Evolutionary conservation across 371 early-diverging fungal genomes (phyloP).

Genomic region (Lichtheimia hyalospora): DNA sequence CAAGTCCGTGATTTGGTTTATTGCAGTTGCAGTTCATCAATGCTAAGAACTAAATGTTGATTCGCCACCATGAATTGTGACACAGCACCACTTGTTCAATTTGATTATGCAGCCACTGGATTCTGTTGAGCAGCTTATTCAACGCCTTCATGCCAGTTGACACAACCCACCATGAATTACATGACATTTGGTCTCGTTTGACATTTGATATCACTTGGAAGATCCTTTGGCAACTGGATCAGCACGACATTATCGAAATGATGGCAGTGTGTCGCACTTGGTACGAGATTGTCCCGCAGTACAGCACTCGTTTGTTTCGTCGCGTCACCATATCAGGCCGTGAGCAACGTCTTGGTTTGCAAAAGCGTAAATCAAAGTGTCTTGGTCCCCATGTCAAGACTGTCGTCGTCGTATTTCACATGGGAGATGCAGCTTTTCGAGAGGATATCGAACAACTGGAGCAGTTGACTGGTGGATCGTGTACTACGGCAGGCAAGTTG

Average conservation of each 20-base stretch:
- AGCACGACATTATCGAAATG: background rate
- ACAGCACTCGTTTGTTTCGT: conserved; percentile 1
- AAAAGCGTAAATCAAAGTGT: background rate
- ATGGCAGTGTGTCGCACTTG: conserved; percentile 6
- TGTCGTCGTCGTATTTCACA: background rate
- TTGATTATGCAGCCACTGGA: no score
- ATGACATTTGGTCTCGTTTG: no score
- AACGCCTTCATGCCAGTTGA: no score
- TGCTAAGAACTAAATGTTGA: no score
- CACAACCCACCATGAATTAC: no score
- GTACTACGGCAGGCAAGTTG: background rate
- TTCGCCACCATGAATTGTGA: no score
- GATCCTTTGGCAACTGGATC: conserved; percentile 4
- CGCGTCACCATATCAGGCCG: background rate
- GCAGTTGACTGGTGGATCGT: background rate
- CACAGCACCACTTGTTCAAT: no score
- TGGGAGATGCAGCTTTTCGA: background rate
- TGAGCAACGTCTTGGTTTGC: background rate
- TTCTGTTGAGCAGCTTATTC: no score
- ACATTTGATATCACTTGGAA: conserved; percentile 4
- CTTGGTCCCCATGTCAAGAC: conserved; percentile 7
- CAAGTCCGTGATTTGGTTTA: no score
- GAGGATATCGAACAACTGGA: background rate
- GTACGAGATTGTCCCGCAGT: conserved; percentile 4
- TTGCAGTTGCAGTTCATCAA: no score